These are phyloP conservation scores for Debaryomyces sp. DNA, from an alignment of 1,139 yeast genomes.

Conservation along the genomic window DNA sequence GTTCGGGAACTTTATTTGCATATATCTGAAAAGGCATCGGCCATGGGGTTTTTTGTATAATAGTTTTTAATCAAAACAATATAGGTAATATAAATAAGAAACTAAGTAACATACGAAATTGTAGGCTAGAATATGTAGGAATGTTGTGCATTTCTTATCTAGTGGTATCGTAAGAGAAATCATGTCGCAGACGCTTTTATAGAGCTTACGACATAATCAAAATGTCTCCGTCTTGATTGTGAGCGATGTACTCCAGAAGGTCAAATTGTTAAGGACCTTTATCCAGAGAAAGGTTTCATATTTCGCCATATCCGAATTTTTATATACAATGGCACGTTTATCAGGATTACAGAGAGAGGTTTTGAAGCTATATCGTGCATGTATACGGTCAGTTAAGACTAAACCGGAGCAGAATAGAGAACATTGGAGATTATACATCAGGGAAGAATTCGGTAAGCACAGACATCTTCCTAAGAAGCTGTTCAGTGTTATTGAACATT, in stretches of 20 bases:
- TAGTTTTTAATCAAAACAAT: background rate
- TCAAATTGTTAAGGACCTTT: background rate
- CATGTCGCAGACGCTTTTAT: background rate
- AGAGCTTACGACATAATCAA: background rate
- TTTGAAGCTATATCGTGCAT: slow-evolving; percentile 59
- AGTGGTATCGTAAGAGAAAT: too few relatives aligned
- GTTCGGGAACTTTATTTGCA: background rate
- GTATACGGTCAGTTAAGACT: slow-evolving; percentile 54
- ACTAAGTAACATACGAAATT: too few relatives aligned
- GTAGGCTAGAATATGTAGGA: too few relatives aligned
- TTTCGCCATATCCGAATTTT: background rate
- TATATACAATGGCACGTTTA: slow-evolving; percentile 37
- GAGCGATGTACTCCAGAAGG: background rate
- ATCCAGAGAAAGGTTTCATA: background rate
- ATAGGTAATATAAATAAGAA: background rate
- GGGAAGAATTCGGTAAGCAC: slow-evolving; percentile 67
- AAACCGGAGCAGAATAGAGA: slow-evolving; percentile 53
- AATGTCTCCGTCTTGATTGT: background rate
- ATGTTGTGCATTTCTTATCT: too few relatives aligned
- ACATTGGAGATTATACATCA: slow-evolving; percentile 51
- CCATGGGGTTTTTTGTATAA: background rate
- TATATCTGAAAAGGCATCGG: background rate
- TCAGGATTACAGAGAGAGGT: slow-evolving; percentile 71
- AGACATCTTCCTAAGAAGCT: slow-evolving; percentile 69
- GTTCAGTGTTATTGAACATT: slow-evolving; percentile 84